Percentiles rank a stretch among this genome's conserved stretches.
Conservation (phyloP, 306 rosid genomes). For the Neltuma alba region DNA sequence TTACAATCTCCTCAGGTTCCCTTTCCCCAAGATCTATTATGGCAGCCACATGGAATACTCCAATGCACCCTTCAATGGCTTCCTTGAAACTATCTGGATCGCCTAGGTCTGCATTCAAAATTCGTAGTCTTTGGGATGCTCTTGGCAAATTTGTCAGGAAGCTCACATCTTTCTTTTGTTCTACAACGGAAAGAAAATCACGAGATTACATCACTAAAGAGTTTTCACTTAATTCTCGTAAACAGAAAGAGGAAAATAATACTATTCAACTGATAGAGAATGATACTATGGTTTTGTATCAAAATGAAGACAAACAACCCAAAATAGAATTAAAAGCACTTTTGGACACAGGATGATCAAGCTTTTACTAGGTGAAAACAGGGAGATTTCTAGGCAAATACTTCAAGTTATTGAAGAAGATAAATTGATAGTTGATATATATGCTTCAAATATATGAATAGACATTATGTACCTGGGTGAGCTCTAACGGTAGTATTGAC, state of each 20-base stretch:
- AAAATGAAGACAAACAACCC: not conserved
- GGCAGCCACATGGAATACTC: constrained; percentile 63
- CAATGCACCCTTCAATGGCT: constrained; percentile 59
- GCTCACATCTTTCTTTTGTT: constrained; percentile 43
- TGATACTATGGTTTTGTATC: not conserved
- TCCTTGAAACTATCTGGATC: constrained; percentile 51
- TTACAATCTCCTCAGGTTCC: constrained; percentile 54
- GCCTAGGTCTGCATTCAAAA: constrained; percentile 54
- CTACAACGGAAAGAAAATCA: constrained; percentile 20
- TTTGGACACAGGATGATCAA: not conserved
- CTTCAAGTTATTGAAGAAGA: not conserved
- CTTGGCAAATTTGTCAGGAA: constrained; percentile 54
- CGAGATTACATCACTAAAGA: not conserved
- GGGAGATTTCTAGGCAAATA: not conserved
- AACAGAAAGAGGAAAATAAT: not conserved
- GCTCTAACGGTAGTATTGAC: constrained; percentile 57
- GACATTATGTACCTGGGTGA: constrained; percentile 34
- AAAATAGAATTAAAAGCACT: not conserved
- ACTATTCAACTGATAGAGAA: not conserved
- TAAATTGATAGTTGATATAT: not conserved
- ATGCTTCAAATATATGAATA: not conserved
- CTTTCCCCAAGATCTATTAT: constrained; percentile 32
- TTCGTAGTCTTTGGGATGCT: constrained; percentile 55
- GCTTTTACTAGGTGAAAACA: not conserved
- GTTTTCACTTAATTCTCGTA: not conserved